phyloP scores from a whole-genome alignment of 2,329 filamentous ascomycete species.

The Fusarium odoratissimum region DNA sequence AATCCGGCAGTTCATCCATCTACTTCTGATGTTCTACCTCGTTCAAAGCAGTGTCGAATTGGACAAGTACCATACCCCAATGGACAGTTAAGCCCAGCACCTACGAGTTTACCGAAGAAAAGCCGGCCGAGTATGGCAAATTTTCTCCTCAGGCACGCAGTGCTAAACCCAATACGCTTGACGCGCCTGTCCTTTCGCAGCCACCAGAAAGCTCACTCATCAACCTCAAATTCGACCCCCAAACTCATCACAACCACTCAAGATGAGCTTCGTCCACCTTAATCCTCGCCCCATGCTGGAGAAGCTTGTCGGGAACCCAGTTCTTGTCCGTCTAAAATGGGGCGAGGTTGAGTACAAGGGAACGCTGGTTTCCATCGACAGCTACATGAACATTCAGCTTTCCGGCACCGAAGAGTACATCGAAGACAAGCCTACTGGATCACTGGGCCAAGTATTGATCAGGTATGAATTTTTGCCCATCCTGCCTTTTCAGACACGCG shows the following conservation, averaged over 20 bases:
- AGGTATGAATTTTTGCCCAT: slow-evolving; percentile 64
- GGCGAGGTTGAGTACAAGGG: slow-evolving; percentile 98
- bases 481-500: background rate
- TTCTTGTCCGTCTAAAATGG: slow-evolving; percentile 96
- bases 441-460: slow-evolving; percentile 91
- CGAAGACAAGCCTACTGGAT: slow-evolving; percentile 84
- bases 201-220: slow-evolving; percentile 37
- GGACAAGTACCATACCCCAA: background rate
- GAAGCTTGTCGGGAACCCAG: slow-evolving; percentile 89
- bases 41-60: background rate
- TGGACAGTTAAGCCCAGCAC: background rate
- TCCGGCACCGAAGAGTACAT: slow-evolving; percentile 92
- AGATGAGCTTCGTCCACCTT: slow-evolving; percentile 80
- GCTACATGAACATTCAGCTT: slow-evolving; percentile 99
- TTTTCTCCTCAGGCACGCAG: slow-evolving; percentile 38
- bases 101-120: slow-evolving; percentile 26
- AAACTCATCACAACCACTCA: slow-evolving; percentile 36
- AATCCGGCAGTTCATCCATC: background rate
- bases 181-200: slow-evolving; percentile 40
- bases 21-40: background rate
- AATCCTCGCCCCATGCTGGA: slow-evolving; percentile 98
- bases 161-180: slow-evolving; percentile 30
- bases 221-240: slow-evolving; percentile 32
- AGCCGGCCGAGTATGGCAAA: slow-evolving; percentile 20
- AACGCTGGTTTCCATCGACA: slow-evolving; percentile 90